Evolutionary conservation across 441 rosid species (phyloP), one percentile per base, ranked within the genome.

Genomic region (Syzygium syzygioides): DNA sequence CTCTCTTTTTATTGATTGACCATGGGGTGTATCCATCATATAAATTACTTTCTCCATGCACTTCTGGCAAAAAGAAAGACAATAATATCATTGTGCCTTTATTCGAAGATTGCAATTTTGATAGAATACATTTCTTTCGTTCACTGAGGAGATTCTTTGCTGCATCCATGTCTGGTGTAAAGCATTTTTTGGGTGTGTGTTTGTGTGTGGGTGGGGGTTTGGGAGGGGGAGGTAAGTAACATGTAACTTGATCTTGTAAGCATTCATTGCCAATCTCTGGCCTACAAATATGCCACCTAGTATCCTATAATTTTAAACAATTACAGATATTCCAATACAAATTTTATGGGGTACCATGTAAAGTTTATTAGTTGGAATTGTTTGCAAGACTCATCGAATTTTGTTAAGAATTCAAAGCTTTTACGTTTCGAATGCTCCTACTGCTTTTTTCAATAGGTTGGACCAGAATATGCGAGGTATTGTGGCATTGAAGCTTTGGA

Each of bases 401-500:
- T 23, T 76, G 53, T 41, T 26, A 76, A 41, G n/a, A 76, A 41
- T 23, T 76, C 52, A 41, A 25, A 23, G 83, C n/a, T 41, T 76
- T 76, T 41, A 76, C 52, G 4, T 41, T 76, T 41, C 23, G 0
- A 41, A 76, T 45, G 83, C 83, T 76, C 83, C 64, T 32, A 62
- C 17, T 87, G n/a, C 56, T 79, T 60, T 64, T 71, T 20, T 37
- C 26, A 53, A 87, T 64, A 97, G 97, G 99, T 96, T 59, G 99
- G 99, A 90, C 99, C 99, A 18, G 99, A 97, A 88, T 97, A 96
- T 80, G 99, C 98, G 41, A 94, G 99, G 91, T 96, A 96, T 59
- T 96, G 99, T 48, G 99, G 99, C 86, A 95, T 95, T 4, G 97
- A 96, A 91, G 99, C 99, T 1, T 91, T 96, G 93, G 99, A 97